Evolutionary conservation across 345 rosid genomes (phyloP), one percentile per base, ranked within the genome.

Genomic region (Euclidium syriacum): DNA sequence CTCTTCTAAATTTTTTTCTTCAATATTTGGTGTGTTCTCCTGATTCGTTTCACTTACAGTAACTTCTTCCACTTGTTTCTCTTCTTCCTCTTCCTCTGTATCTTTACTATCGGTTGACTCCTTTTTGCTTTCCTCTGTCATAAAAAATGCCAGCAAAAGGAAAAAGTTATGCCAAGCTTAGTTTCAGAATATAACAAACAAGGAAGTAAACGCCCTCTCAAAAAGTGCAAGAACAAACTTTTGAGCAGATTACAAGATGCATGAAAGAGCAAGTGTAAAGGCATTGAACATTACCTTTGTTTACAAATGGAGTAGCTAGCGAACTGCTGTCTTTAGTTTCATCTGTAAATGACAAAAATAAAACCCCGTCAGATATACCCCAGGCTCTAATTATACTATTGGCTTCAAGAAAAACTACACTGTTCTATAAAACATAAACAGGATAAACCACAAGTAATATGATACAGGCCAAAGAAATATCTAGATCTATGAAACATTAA

Each of bases 291-390:
- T 14, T 71, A 71, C 71, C 70, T 42, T 64, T 19, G 48, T 50
- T 56, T 33, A 41, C 22, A 48, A 46, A 54, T n/a, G 52, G 68
- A 17, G 58, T 47, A 58, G 62, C 42, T 71, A 61, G 58, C 50
- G 70, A 57, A 12, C 57, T 57, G 49, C 49, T 42, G 16, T 50
- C 50, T 57, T 71, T 64, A 18, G 27, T 33, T 64, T 49, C 55
- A n/a, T 71, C 75, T 71, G 43, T 49, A 58, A 51, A 41, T 58
- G 66, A 51, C 39, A 64, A 33, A 49, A n/a, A n/a, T n/a, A n/a
- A 42, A 58, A 56, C 17, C 25, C 17, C 4, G 59, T 64, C 40
- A 71, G 17, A 23, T 32, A 55, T n/a, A 56, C 52, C 32, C 32
- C 69, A 42, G 10, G 38, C 25, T 48, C 44, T 46, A 40, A 42